phyloP scores from a whole-genome alignment of 2,329 filamentous ascomycete species.

The Hymenoscyphus salicellus region DNA sequence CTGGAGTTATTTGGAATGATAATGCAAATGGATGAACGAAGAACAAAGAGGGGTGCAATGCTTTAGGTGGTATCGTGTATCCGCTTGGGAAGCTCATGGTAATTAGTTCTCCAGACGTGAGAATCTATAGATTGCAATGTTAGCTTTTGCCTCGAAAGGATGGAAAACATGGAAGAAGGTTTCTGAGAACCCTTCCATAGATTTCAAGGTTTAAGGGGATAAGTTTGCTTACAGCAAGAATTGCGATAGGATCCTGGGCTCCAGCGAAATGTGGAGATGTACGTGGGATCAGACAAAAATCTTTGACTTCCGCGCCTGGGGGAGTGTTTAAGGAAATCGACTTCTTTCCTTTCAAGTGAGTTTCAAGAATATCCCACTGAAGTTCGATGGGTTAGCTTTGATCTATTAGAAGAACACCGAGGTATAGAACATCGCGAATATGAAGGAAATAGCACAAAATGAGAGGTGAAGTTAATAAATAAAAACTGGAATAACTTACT shows the following conservation, averaged over 20 bases:
- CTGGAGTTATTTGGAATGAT: slow-evolving; percentile 65
- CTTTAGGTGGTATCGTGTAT: slow-evolving; percentile 86
- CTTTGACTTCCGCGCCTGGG: slow-evolving; percentile 68
- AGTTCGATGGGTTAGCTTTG: not conserved
- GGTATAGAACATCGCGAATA: not conserved
- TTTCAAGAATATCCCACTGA: slow-evolving; percentile 71
- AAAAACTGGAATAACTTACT: not conserved
- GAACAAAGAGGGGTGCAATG: slow-evolving; percentile 79
- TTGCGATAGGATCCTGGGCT: slow-evolving; percentile 84
- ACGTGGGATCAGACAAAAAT: slow-evolving; percentile 82
- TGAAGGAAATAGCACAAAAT: not conserved
- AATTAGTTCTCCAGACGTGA: slow-evolving; percentile 83
- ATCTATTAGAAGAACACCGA: not conserved
- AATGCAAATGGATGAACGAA: slow-evolving; percentile 89
- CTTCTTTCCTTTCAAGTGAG: slow-evolving; percentile 76
- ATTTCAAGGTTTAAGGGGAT: not conserved
- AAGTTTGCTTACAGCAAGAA: slow-evolving; percentile 51
- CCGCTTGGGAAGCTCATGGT: slow-evolving; percentile 92
- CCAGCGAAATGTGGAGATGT: slow-evolving; percentile 81
- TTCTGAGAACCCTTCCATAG: not conserved
- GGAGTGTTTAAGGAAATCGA: slow-evolving; percentile 72
- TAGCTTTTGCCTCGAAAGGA: not conserved
- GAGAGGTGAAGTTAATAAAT: not conserved
- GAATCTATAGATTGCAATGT: slow-evolving; percentile 40
- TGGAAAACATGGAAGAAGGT: not conserved